Evolutionary conservation across 371 early-diverging fungal species (phyloP), one percentile per base, ranked within the genome.

Genomic region (Mucor indicus): DNA sequence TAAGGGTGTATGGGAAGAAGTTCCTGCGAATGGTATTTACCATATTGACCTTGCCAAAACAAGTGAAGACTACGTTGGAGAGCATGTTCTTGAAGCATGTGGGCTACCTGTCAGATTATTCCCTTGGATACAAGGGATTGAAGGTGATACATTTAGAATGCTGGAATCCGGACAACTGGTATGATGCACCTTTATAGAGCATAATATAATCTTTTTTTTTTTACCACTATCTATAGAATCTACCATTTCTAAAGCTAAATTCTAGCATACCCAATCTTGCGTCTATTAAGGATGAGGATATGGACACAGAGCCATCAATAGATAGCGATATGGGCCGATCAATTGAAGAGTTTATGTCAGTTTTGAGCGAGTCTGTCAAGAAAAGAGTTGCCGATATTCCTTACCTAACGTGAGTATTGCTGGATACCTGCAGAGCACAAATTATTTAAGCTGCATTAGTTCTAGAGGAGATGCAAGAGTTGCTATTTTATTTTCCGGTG

Each of bases 401-500:
- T 7, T 53, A 59, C 48, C 55, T 69, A 25, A 59, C 67, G 76
- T 77, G 69, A 49, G 33, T 31, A 23, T 24, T 9, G 6, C 15
- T 13, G n/a, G n/a, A 13, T 21, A 27, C 29, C 16, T 8, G 24
- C 15, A 22, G 31, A 12, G n/a, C n/a, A n/a, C n/a, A 15, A 16
- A 16, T 44, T 1, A 37, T 23, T 8, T 24, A 40, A 6, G 4
- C 25, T 25, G 8, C 2, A n/a, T 17, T 20, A 42, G 50, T 27
- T 11, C 46, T 13, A 39, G 55, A 22, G 38, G 53, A 10, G 41
- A 54, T 3, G 79, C 86, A 7, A 71, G 90, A 12, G 74, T 93
- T 1, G 93, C 85, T 1, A 78, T 97, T 19, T 57, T 98, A 37
- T 98, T 98, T 55, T 96, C 96, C 0, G 98, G 98, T 20, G 98